A percentile compares a stretch with the other conserved stretches of the same genome.
Evolutionary conservation across 2,329 filamentous ascomycete genomes (phyloP).

Genomic region (Chrysosporium queenslandicum): DNA sequence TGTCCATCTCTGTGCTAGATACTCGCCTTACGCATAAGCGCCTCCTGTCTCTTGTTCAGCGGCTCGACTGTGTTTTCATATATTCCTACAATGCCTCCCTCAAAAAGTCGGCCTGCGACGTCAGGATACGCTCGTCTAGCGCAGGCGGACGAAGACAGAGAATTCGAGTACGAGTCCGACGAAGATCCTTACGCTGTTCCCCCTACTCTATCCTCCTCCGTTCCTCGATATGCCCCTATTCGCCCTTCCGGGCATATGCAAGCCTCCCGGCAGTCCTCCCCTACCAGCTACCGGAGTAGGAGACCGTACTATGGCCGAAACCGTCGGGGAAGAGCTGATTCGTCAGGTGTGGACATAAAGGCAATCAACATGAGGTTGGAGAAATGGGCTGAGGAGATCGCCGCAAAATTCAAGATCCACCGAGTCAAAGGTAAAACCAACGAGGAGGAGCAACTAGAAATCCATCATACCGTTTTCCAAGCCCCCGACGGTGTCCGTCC

Average conservation of each 20-base stretch:
- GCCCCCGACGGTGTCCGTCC: conserved; percentile 79
- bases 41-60: too few relatives aligned
- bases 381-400: conserved; percentile 95
- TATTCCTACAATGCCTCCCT: conserved; percentile 21
- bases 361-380: conserved; percentile 94
- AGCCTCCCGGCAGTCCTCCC: conserved; percentile 30
- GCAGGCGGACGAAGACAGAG: conserved; percentile 58
- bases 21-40: background rate
- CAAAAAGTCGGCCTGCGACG: conserved; percentile 53
- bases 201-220: conserved; percentile 46
- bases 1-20: background rate
- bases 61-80: background rate
- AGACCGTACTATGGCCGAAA: conserved; percentile 38
- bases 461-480: conserved; percentile 95
- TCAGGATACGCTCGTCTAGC: conserved; percentile 79
- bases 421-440: conserved; percentile 61
- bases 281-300: conserved; percentile 33
- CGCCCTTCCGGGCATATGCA: conserved; percentile 44
- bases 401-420: conserved; percentile 85
- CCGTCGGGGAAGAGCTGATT: conserved; percentile 57
- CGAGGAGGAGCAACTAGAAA: conserved; percentile 82
- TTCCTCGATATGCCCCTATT: conserved; percentile 55
- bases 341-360: conserved; percentile 87
- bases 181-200: conserved; percentile 49
- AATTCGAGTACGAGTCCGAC: conserved; percentile 42